Evolutionary conservation across 139 green algal genomes (phyloP).

Genomic region (Zygnema circumcarinatum): DNA sequence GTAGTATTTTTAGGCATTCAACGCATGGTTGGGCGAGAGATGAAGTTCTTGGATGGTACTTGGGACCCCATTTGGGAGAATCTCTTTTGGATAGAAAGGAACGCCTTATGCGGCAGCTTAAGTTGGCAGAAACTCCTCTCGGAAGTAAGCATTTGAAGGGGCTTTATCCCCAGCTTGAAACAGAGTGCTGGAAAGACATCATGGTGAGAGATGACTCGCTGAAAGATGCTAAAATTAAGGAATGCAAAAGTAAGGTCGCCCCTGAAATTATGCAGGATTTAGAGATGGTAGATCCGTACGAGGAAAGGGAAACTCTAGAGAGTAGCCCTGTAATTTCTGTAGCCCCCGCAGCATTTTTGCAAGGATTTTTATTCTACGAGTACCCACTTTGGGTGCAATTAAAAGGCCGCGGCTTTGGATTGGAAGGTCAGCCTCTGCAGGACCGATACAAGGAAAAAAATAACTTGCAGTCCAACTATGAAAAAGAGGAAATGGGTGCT

Average conservation of each 20-base stretch:
- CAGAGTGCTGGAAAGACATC: neutral
- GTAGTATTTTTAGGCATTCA: neutral
- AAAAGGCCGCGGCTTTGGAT: neutral
- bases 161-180: neutral
- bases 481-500: neutral
- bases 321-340: neutral
- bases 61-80: conserved; percentile 42
- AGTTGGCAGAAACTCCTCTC: neutral
- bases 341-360: neutral
- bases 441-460: neutral
- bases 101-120: conserved; percentile 18
- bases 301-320: neutral
- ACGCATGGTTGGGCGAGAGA: neutral
- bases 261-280: neutral
- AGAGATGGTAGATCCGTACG: neutral
- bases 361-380: conserved; percentile 46
- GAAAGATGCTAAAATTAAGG: neutral
- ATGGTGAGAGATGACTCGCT: neutral
- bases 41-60: conserved; percentile 10
- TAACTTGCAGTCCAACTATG: neutral
- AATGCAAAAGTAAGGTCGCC: no score
- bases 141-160: neutral
- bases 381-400: conserved; percentile 26
- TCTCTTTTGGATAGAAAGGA: conserved; percentile 30
- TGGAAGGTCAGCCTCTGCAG: neutral